These are phyloP conservation scores for Strobilomyces confusus DNA, from an alignment of 768 basidiomycete genomes.

Conservation along the genomic window DNA sequence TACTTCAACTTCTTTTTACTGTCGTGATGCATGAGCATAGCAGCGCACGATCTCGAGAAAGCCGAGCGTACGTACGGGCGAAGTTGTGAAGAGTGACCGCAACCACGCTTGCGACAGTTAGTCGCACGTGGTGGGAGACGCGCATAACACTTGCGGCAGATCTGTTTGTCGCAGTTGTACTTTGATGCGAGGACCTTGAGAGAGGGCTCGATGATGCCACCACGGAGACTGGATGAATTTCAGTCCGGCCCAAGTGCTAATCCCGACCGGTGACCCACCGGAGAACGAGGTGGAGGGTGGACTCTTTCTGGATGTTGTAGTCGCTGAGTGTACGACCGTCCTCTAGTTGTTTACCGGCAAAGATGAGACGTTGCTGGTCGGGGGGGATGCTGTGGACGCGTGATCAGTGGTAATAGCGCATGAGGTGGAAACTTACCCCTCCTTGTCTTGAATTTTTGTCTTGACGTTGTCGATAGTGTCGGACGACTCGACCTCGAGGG, in stretches of 20 bases:
- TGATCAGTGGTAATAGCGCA: neutral
- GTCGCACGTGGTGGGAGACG: conserved; percentile 98
- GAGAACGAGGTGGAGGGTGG: conserved; percentile 95
- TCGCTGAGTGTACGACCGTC: conserved; percentile 95
- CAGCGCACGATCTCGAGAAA: neutral
- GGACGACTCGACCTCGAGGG: conserved; percentile 29
- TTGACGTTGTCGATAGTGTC: conserved; percentile 29
- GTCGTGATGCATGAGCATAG: conserved; percentile 2
- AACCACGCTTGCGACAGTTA: conserved; percentile 96
- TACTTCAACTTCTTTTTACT: conserved; percentile 98
- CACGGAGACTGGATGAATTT: conserved; percentile 15
- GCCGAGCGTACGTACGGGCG: conserved; percentile 62
- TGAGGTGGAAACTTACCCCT: conserved; percentile 42
- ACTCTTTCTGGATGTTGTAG: conserved; percentile 99
- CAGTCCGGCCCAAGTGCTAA: neutral
- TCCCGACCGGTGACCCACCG: conserved; percentile 49
- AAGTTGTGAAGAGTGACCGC: conserved; percentile 88
- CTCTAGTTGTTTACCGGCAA: conserved; percentile 98
- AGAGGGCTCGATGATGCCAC: conserved; percentile 99
- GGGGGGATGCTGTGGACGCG: conserved; percentile 33
- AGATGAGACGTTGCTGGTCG: conserved; percentile 27
- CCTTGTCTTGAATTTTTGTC: conserved; percentile 56
- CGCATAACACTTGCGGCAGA: conserved; percentile 99
- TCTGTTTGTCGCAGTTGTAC: conserved; percentile 99
- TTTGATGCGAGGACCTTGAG: conserved; percentile 95